phyloP scores from a whole-genome alignment of 768 basidiomycete species.

The Trametes villosa region DNA sequence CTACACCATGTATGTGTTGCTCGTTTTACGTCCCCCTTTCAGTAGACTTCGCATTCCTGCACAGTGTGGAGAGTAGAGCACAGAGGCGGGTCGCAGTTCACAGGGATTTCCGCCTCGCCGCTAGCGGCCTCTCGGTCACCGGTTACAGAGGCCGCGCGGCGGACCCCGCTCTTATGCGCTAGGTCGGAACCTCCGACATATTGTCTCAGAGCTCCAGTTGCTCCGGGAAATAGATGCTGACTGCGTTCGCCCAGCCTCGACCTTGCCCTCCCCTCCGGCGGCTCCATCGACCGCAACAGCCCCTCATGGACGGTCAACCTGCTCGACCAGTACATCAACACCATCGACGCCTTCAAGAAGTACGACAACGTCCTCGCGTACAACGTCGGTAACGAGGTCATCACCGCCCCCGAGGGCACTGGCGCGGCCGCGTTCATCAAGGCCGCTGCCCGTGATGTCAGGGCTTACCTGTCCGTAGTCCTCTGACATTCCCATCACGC shows the following conservation, averaged over 20 bases:
- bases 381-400: constrained; percentile 90
- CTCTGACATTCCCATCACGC: not conserved
- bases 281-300: constrained; percentile 73
- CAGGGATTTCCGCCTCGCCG: no score
- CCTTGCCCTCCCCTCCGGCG: constrained; percentile 82
- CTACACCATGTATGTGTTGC: constrained; percentile 76
- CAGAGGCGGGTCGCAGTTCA: no score
- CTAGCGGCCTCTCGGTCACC: no score
- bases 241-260: constrained; percentile 64
- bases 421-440: constrained; percentile 80
- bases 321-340: constrained; percentile 75
- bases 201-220: no score
- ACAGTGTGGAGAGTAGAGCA: no score
- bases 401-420: constrained; percentile 59
- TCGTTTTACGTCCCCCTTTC: not conserved
- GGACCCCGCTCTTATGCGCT: no score
- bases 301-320: constrained; percentile 85
- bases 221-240: no score
- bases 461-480: constrained; percentile 75
- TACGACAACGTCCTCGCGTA: constrained; percentile 90
- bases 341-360: constrained; percentile 78
- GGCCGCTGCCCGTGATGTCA: constrained; percentile 88
- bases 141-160: no score
- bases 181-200: no score
- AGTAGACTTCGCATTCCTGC: not conserved